These are phyloP conservation scores for Dicorynia guianensis DNA, from an alignment of 306 rosid genomes.

Conservation along the genomic window DNA sequence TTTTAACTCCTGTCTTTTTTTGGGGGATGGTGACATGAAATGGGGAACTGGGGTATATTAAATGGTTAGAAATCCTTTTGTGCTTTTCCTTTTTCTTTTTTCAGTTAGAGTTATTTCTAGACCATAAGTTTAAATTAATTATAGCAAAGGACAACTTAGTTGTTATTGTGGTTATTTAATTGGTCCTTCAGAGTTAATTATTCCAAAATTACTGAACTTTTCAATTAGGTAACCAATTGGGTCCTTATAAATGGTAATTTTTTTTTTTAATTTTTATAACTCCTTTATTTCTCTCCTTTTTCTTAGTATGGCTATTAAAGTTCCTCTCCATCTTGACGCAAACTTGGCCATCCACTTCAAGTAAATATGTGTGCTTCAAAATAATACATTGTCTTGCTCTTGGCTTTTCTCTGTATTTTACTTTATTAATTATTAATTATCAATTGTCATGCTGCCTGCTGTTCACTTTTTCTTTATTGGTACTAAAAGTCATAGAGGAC, in stretches of 20 bases:
- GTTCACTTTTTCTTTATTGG: neutral
- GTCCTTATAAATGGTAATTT: too few relatives aligned
- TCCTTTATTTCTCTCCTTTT: neutral
- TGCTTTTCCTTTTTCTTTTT: neutral
- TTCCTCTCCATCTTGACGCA: conserved; percentile 19
- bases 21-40: conserved; percentile 14
- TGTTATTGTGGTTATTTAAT: too few relatives aligned
- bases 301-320: neutral
- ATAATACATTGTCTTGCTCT: conserved; percentile 11
- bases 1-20: neutral
- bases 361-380: conserved; percentile 26
- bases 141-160: too few relatives aligned
- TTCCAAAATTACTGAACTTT: too few relatives aligned
- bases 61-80: conserved; percentile 12
- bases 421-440: too few relatives aligned
- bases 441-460: conserved; percentile 3
- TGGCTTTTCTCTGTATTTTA: conserved; percentile 20
- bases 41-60: neutral
- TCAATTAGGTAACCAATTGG: too few relatives aligned
- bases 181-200: too few relatives aligned
- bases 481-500: neutral
- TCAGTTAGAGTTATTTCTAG: too few relatives aligned
- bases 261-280: too few relatives aligned
- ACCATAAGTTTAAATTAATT: too few relatives aligned
- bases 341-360: neutral